phyloP scores from a whole-genome alignment of 2,329 filamentous ascomycete species.

The Trichocomaceae sp. region DNA sequence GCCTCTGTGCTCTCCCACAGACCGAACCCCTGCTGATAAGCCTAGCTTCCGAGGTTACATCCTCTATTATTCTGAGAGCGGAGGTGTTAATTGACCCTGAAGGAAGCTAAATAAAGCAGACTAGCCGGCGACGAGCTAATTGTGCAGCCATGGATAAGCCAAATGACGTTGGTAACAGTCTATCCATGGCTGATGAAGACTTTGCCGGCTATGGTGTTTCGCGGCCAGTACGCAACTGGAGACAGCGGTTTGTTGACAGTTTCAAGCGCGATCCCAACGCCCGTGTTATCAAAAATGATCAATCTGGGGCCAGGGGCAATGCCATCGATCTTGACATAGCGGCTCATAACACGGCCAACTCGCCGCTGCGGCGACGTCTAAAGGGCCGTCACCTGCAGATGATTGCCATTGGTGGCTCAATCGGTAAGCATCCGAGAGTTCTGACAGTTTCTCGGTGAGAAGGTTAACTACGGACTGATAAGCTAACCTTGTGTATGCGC shows the following conservation, averaged over 20 bases:
- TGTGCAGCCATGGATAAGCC: slow-evolving; percentile 27
- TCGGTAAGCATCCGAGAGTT: slow-evolving; percentile 47
- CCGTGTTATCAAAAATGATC: slow-evolving; percentile 25
- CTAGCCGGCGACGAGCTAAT: background rate
- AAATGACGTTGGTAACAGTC: slow-evolving; percentile 15
- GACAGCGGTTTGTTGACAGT: slow-evolving; percentile 33
- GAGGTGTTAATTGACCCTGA: too few species aligned
- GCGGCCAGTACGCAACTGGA: slow-evolving; percentile 18
- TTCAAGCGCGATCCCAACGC: slow-evolving; percentile 43
- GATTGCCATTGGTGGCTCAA: slow-evolving; percentile 93
- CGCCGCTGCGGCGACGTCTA: slow-evolving; percentile 67
- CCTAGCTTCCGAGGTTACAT: too few species aligned
- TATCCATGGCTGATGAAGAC: slow-evolving; percentile 20
- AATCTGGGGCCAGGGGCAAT: slow-evolving; percentile 47
- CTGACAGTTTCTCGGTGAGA: background rate
- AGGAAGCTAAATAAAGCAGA: background rate
- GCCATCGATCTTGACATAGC: slow-evolving; percentile 59
- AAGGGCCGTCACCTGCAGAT: slow-evolving; percentile 88
- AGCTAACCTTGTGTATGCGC: slow-evolving; percentile 9
- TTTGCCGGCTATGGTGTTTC: slow-evolving; percentile 28
- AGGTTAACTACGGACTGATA: too few species aligned
- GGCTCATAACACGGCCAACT: slow-evolving; percentile 59
- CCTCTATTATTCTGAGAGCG: too few species aligned
- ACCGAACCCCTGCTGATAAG: background rate
- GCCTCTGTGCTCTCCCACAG: background rate